Evolutionary conservation across 305 asterid genomes (phyloP).

Genomic region (Solanum hybrid): DNA sequence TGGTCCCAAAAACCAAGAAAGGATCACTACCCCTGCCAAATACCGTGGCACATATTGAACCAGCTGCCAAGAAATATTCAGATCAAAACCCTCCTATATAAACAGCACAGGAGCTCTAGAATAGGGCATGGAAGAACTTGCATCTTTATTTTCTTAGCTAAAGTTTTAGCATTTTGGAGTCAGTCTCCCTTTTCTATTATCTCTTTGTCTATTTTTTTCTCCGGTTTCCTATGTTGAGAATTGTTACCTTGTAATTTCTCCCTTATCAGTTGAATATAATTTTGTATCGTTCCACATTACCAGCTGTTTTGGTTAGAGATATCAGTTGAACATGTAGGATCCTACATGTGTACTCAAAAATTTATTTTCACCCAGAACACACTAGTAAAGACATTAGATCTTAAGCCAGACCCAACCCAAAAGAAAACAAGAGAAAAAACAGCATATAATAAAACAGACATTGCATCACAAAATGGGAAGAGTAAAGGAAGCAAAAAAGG

Average conservation of each 20-base stretch:
- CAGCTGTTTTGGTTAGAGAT: neutral
- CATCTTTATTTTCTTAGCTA: neutral
- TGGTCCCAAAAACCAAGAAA: neutral
- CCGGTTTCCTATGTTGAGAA: neutral
- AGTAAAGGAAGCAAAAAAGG: neutral
- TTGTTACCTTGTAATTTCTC: neutral
- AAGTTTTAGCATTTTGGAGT: neutral
- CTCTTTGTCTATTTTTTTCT: neutral
- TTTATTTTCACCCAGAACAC: neutral
- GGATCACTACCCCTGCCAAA: neutral
- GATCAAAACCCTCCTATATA: neutral
- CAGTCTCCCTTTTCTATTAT: neutral
- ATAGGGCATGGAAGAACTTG: neutral
- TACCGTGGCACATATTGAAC: neutral
- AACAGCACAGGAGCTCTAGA: neutral
- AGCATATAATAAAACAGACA: neutral
- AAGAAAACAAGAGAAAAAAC: neutral
- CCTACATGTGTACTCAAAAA: neutral
- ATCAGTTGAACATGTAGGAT: neutral
- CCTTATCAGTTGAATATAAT: neutral
- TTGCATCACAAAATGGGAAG: neutral
- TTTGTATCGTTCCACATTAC: neutral
- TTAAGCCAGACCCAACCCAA: neutral
- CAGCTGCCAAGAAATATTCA: neutral
- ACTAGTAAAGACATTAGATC: neutral